Percentiles rank a stretch among this genome's conserved stretches.
phyloP scores from a whole-genome alignment of 306 rosid genomes.

The Casuarina glauca region DNA sequence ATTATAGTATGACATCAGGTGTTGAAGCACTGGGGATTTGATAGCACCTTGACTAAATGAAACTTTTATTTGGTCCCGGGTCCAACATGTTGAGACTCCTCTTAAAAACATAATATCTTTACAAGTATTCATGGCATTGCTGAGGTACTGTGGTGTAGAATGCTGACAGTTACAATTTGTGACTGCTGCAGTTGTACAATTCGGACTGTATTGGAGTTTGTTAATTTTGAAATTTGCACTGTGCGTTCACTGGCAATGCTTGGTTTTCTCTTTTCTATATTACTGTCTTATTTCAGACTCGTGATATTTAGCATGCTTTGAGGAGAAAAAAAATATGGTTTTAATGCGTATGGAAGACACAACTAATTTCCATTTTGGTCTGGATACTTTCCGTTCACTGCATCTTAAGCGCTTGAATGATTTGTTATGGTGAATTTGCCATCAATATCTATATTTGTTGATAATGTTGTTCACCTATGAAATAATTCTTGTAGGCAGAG shows the following conservation, averaged over 20 bases:
- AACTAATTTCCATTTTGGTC: not conserved
- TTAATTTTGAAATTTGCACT: not conserved
- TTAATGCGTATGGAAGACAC: not conserved
- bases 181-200: not conserved
- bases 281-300: not conserved
- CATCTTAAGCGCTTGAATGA: not conserved
- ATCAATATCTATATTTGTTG: slow-evolving; percentile 5
- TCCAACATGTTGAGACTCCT: not conserved
- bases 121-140: not conserved
- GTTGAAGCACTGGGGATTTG: not conserved
- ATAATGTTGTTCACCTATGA: slow-evolving; percentile 14
- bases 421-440: not conserved
- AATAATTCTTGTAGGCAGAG: slow-evolving; percentile 66
- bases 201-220: not conserved
- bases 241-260: not conserved
- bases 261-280: not conserved
- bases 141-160: not conserved
- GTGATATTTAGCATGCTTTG: not conserved
- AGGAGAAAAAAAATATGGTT: not conserved
- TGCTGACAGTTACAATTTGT: not conserved
- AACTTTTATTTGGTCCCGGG: not conserved
- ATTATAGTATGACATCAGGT: not conserved
- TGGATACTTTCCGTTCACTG: not conserved
- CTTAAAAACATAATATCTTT: not conserved
- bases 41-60: not conserved